Conservation (phyloP, 1,284 basidiomycete species). For the Apiotrichum sp. region DNA sequence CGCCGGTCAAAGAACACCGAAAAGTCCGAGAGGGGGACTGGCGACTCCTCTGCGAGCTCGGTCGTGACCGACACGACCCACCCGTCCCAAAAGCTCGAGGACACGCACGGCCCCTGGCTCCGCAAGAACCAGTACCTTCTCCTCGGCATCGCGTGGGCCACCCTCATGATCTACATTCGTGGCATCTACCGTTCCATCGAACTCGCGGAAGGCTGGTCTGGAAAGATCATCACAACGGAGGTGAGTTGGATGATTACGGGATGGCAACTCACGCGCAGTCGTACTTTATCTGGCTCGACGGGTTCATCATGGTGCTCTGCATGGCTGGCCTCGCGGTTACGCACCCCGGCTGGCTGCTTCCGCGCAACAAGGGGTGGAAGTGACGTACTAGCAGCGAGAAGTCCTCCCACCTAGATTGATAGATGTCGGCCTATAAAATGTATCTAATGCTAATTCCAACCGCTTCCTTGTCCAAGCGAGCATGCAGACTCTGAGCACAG, state of each 20-base stretch:
- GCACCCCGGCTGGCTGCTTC: constrained; percentile 30
- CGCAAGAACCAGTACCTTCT: constrained; percentile 22
- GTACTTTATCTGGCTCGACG: constrained; percentile 33
- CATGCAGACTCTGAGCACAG: too few relatives aligned
- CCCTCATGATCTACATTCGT: constrained; percentile 38
- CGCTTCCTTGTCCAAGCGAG: too few relatives aligned
- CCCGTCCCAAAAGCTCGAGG: neutral
- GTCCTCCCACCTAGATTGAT: too few relatives aligned
- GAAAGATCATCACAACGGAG: constrained; percentile 22
- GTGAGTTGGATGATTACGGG: neutral
- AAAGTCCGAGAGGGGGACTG: neutral
- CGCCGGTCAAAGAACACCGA: neutral
- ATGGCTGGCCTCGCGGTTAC: constrained; percentile 19
- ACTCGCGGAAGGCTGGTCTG: constrained; percentile 32
- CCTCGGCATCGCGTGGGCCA: constrained; percentile 27
- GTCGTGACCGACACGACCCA: too few relatives aligned
- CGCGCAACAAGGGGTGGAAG: neutral
- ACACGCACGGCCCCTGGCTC: neutral
- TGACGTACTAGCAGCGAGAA: too few relatives aligned
- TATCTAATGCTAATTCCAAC: too few relatives aligned
- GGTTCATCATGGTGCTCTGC: constrained; percentile 31
- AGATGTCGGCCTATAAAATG: too few relatives aligned
- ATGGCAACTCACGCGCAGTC: constrained; percentile 1
- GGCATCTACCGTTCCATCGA: constrained; percentile 40
- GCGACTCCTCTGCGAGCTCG: neutral